A percentile compares a stretch with the other conserved stretches of the same genome.
These are phyloP conservation scores for Thamnidium elegans DNA, from an alignment of 192 early-diverging fungal species.

Conservation along the genomic window DNA sequence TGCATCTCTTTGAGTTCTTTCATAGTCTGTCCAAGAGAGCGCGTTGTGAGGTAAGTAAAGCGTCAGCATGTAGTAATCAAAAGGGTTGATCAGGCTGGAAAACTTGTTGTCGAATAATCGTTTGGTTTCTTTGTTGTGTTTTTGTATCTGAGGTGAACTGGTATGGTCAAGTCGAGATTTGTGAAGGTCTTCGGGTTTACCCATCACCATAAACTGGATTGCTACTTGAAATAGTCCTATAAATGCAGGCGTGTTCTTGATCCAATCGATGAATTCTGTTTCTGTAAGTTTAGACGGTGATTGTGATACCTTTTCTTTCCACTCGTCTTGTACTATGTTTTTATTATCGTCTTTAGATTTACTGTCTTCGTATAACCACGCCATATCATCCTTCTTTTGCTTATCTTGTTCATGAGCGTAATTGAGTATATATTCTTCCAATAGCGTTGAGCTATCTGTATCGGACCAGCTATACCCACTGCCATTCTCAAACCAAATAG, in stretches of 20 bases:
- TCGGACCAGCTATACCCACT: neutral
- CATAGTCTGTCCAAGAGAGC: slow-evolving; percentile 16
- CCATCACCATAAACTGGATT: neutral
- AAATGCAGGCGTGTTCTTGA: slow-evolving; percentile 7
- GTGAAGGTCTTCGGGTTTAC: neutral
- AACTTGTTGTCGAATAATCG: slow-evolving; percentile 5
- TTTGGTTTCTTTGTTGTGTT: neutral
- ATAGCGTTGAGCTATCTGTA: neutral
- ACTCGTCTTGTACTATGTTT: neutral
- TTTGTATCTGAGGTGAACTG: neutral
- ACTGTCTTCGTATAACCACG: neutral
- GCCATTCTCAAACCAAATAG: slow-evolving; percentile 17
- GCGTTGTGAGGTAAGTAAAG: slow-evolving; percentile 21
- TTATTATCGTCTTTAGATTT: no score
- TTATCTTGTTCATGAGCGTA: neutral
- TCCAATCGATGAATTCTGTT: slow-evolving; percentile 9
- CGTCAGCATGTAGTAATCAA: slow-evolving; percentile 40
- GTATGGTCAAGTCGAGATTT: slow-evolving; percentile 8
- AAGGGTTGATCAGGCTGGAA: slow-evolving; percentile 36
- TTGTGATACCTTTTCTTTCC: neutral
- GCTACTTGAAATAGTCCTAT: neutral
- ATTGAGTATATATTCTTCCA: neutral
- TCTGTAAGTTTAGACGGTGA: neutral
- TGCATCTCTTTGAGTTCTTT: neutral
- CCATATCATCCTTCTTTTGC: neutral